Percentiles rank a stretch among this genome's conserved stretches.
phyloP scores from a whole-genome alignment of 108 stramenopile genomes.

The Cyclotella atomus region DNA sequence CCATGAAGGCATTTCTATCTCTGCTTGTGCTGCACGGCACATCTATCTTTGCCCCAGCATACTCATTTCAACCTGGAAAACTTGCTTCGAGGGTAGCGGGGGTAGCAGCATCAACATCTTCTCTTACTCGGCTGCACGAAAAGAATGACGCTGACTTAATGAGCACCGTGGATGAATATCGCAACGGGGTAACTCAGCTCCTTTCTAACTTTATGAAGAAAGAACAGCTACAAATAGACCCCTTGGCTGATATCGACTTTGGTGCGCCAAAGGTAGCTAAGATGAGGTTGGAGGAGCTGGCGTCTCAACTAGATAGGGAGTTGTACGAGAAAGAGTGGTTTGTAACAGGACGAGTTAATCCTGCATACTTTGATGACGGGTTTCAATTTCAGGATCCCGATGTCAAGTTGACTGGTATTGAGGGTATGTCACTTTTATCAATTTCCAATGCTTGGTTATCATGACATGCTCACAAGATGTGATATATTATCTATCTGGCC shows the following conservation, averaged over 20 bases:
- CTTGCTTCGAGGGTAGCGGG: too few relatives aligned
- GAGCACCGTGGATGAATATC: slow-evolving; percentile 58
- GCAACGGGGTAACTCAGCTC: slow-evolving; percentile 59
- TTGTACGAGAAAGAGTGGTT: slow-evolving; percentile 86
- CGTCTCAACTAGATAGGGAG: slow-evolving; percentile 59
- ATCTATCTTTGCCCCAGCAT: neutral
- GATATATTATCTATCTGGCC: too few relatives aligned
- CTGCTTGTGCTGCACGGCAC: too few relatives aligned
- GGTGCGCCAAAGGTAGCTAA: slow-evolving; percentile 30
- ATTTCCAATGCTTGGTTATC: neutral
- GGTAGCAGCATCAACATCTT: too few relatives aligned
- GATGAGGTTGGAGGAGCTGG: slow-evolving; percentile 55
- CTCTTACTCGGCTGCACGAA: neutral
- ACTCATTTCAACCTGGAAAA: neutral
- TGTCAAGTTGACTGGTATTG: slow-evolving; percentile 74
- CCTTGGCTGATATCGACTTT: slow-evolving; percentile 39
- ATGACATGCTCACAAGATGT: too few relatives aligned
- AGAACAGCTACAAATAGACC: neutral
- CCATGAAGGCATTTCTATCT: too few relatives aligned
- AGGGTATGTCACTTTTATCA: slow-evolving; percentile 16
- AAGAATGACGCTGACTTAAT: neutral
- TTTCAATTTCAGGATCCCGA: slow-evolving; percentile 91
- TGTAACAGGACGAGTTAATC: slow-evolving; percentile 85
- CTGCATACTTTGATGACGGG: slow-evolving; percentile 67
- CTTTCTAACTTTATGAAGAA: slow-evolving; percentile 72